Conservation (phyloP, 2,329 filamentous ascomycete genomes). For the Diplodia intermedia region DNA sequence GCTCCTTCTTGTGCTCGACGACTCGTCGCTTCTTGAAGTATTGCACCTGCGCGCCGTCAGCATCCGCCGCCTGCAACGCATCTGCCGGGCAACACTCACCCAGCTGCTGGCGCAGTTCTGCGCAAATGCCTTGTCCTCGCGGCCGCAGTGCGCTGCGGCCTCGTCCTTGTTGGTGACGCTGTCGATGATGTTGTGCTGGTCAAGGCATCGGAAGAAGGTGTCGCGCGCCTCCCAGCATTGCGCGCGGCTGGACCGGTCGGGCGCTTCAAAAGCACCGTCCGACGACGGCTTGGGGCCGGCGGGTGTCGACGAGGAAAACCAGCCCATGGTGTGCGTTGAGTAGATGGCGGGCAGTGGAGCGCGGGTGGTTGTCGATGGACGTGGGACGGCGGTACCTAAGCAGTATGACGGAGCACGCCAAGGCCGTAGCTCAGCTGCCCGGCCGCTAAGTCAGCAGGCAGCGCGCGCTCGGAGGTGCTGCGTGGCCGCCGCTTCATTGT, state of each 20-base stretch:
- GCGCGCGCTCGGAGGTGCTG: slow-evolving; percentile 23
- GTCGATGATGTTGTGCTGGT: slow-evolving; percentile 82
- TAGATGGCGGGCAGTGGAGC: background rate
- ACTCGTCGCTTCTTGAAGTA: slow-evolving; percentile 98
- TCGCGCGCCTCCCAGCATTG: slow-evolving; percentile 92
- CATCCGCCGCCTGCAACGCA: background rate
- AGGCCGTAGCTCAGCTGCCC: background rate
- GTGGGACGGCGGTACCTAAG: background rate
- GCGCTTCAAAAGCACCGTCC: slow-evolving; percentile 71
- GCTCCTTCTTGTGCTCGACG: slow-evolving; percentile 85
- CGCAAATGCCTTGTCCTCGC: slow-evolving; percentile 73
- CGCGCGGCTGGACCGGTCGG: slow-evolving; percentile 81
- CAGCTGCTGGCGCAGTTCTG: slow-evolving; percentile 86
- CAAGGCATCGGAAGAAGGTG: slow-evolving; percentile 85
- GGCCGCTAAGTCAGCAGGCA: slow-evolving; percentile 19
- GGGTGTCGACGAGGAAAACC: slow-evolving; percentile 55
- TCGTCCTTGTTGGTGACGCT: slow-evolving; percentile 65
- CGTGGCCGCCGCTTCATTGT: slow-evolving; percentile 29
- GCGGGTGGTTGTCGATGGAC: background rate
- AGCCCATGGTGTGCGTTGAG: slow-evolving; percentile 56
- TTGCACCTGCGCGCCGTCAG: slow-evolving; percentile 68
- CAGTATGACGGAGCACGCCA: slow-evolving; percentile 6
- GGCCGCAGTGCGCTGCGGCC: slow-evolving; percentile 60
- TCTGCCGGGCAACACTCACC: slow-evolving; percentile 60
- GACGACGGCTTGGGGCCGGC: slow-evolving; percentile 52